Evolutionary conservation across 2,329 filamentous ascomycete species (phyloP).

Genomic region (Didymosphaeria variabile): DNA sequence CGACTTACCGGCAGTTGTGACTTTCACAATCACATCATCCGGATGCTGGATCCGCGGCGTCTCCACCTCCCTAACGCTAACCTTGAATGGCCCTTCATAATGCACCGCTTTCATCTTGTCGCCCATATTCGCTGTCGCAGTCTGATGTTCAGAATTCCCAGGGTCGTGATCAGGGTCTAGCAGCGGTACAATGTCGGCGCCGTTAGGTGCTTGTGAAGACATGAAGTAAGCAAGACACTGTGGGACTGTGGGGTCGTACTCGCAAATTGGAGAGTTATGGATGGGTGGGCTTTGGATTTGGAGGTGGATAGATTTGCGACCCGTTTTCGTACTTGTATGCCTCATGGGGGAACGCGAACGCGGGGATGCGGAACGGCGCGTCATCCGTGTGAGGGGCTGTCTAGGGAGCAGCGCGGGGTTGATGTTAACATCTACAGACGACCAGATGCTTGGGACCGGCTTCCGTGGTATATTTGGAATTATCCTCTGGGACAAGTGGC

Average conservation of each 20-base stretch:
- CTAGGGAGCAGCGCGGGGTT: not conserved
- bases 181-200: constrained; percentile 19
- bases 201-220: not conserved
- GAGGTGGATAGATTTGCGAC: not conserved
- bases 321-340: not conserved
- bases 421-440: not conserved
- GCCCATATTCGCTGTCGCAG: constrained; percentile 17
- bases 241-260: not conserved
- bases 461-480: not conserved
- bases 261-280: not conserved
- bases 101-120: constrained; percentile 69
- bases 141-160: constrained; percentile 11
- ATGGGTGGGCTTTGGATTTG: not conserved
- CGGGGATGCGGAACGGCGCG: constrained; percentile 16
- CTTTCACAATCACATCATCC: constrained; percentile 71
- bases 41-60: constrained; percentile 69
- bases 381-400: constrained; percentile 20
- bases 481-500: too few species aligned
- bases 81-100: constrained; percentile 69
- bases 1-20: constrained; percentile 65
- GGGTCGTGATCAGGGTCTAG: constrained; percentile 23
- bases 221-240: constrained; percentile 5
- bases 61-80: constrained; percentile 69
- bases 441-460: not conserved
- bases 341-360: not conserved